phyloP scores from a whole-genome alignment of 2,329 filamentous ascomycete genomes.

The Neoscytalidium dimidiatum region DNA sequence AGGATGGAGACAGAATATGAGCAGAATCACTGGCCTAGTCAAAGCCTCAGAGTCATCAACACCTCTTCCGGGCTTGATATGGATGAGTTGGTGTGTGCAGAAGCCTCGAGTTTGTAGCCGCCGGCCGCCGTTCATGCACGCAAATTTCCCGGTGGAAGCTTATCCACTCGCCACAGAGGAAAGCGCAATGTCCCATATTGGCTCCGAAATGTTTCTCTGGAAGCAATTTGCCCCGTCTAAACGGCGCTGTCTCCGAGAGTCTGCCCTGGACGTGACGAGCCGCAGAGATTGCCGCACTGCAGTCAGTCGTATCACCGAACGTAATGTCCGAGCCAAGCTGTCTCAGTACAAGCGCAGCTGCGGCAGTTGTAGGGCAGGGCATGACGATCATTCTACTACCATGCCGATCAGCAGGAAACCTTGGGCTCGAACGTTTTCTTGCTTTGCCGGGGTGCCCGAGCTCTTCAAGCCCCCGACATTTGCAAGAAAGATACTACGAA shows the following conservation, averaged over 20 bases:
- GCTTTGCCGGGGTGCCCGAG: not conserved
- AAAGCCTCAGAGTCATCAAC: not conserved
- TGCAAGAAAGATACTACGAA: conserved; percentile 47
- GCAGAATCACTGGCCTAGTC: not conserved
- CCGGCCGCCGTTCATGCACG: not conserved
- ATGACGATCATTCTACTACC: conserved; percentile 9
- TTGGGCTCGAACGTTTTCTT: conserved; percentile 12
- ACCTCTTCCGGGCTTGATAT: too few relatives aligned
- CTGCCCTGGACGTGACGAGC: not conserved
- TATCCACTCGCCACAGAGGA: not conserved
- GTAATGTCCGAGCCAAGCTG: not conserved
- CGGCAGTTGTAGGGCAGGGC: not conserved
- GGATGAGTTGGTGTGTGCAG: too few relatives aligned
- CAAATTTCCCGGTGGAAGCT: not conserved
- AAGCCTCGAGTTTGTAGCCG: not conserved
- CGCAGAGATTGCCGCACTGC: conserved; percentile 6
- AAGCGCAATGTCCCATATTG: not conserved
- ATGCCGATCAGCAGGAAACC: conserved; percentile 25
- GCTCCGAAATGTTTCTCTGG: not conserved
- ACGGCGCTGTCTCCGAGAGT: not conserved
- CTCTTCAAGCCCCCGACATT: conserved; percentile 26
- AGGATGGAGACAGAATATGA: not conserved
- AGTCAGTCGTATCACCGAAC: not conserved
- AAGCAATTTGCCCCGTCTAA: not conserved
- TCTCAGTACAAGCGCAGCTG: not conserved